Evolutionary conservation across 2,329 filamentous ascomycete species (phyloP), one percentile per base, ranked within the genome.

Genomic region (Aspergillus sojae): DNA sequence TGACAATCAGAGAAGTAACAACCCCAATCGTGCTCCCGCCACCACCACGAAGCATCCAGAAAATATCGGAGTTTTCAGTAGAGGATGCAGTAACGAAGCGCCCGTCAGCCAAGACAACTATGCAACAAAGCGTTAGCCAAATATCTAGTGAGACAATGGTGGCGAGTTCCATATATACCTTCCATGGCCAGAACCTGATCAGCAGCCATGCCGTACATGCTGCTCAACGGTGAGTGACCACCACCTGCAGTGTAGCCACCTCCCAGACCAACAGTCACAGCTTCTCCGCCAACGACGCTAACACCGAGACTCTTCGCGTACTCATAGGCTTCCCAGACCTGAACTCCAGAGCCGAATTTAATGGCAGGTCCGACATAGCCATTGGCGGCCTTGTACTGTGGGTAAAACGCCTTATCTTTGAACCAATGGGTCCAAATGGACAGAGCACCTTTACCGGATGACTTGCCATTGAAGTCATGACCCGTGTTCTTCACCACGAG

Each of bases 171-270:
- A 43, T 43, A 10, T n/a, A 43, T 59, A 67, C 68, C 68, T 65
- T 86, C 78, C 63, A 83, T 75, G 34, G 79, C 75, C 19, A 89
- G 76, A 0, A 83, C 80, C 54, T 89, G 82, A 67, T 89, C 86
- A 0, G 85, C 84, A 26, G 78, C 83, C 2, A 90, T 76, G 21
- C 87, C 87, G 58, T 83, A 85, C 50, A 72, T 74, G 7, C 82
- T 82, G 5, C 74, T 69, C 30, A 82, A 62, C 0, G 79, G 78
- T 2, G 79, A 80, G 61, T 82, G 78, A 9, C 81, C 81, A 56
- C 79, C 81, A 45, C 79, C 78, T 61, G 79, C 77, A 28, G 78
- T 74, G 62, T 80, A 82, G 1, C 80, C 80, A n/a, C 79, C 80
- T 11, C 69, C 77, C 64, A 77, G 65, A 2, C 85, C 86, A 9